Percentiles rank a stretch among this genome's conserved stretches.
These are phyloP conservation scores for Epicoccum sorghinum DNA, from an alignment of 2,329 filamentous ascomycete species.

Conservation along the genomic window DNA sequence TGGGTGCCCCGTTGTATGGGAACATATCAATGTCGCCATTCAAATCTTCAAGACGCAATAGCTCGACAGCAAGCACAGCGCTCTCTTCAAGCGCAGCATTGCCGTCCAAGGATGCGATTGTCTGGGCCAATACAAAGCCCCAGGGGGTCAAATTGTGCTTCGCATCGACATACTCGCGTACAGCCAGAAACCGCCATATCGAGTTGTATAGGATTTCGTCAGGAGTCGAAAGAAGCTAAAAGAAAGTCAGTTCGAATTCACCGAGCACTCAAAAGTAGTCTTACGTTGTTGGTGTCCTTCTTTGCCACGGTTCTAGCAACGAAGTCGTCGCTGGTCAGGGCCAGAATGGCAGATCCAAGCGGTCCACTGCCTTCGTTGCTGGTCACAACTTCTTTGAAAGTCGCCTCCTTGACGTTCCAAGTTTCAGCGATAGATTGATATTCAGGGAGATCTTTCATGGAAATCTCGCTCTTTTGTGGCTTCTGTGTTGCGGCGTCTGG, in stretches of 20 bases:
- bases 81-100: slow-evolving; percentile 72
- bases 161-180: slow-evolving; percentile 82
- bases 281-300: slow-evolving; percentile 52
- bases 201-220: slow-evolving; percentile 76
- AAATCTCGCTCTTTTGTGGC: slow-evolving; percentile 65
- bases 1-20: slow-evolving; percentile 62
- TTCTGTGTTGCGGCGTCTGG: slow-evolving; percentile 32
- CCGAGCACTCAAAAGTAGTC: slow-evolving; percentile 4
- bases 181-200: slow-evolving; percentile 86
- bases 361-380: slow-evolving; percentile 32
- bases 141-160: slow-evolving; percentile 81
- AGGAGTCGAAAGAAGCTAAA: slow-evolving; percentile 63
- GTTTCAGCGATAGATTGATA: slow-evolving; percentile 61
- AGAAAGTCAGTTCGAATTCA: slow-evolving; percentile 7
- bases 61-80: slow-evolving; percentile 81
- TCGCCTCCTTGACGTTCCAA: slow-evolving; percentile 75
- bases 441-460: slow-evolving; percentile 60
- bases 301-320: slow-evolving; percentile 70
- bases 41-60: slow-evolving; percentile 79
- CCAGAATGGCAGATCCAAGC: slow-evolving; percentile 60
- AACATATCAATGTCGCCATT: slow-evolving; percentile 70
- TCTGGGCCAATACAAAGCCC: slow-evolving; percentile 76
- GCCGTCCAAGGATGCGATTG: slow-evolving; percentile 68
- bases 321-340: slow-evolving; percentile 73
- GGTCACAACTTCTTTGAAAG: slow-evolving; percentile 53